Evolutionary conservation across 2,329 filamentous ascomycete species (phyloP), one percentile per base, ranked within the genome.

Genomic region (Stachybotrys elegans): DNA sequence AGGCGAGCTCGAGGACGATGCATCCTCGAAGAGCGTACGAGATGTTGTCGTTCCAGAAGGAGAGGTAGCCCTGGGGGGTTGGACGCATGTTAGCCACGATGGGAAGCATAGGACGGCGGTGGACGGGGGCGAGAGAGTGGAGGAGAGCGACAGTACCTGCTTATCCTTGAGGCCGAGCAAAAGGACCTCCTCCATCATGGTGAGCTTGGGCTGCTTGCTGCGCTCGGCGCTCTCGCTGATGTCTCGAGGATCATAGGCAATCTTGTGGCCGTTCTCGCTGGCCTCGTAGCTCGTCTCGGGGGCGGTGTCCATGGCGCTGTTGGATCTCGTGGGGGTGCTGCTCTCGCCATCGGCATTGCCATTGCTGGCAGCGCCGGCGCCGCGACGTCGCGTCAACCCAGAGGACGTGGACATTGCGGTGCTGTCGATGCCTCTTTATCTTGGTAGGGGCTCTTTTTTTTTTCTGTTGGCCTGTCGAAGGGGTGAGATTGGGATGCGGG

Each of bases 11-110:
- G 68, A 97, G 88, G 55, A 98, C 93, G 65, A 98, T 98, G 71
- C 93, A 98, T 62, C 93, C 93, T 65, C 93, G 84, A 50, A 98
- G 78, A 53, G 93, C 93, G 67, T 98, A 98, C 48, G 91, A 96
- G 61, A 98, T 98, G 72, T 98, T 98, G 71, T 98, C 93, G 71
- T 98, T 98, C 93, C 93, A 98, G 71, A 98, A 98, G 22, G 92
- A 97, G 51, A 98, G 83, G 64, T 98, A 97, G 53, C 93, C 93
- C 90, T 95, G 62, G 43, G 32, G 21, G n/a, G 12, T 12, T 40
- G 12, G 31, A 46, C 23, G 22, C 39, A 16, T 31, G 40, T 51
- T 40, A 48, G 49, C 38, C 35, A 19, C 34, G 36, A 32, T 32
- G 29, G n/a, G n/a, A n/a, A n/a, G n/a, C n/a, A n/a, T n/a, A n/a